phyloP scores from a whole-genome alignment of 352 stramenopile genomes.

The Blastocystis hominis region DNA sequence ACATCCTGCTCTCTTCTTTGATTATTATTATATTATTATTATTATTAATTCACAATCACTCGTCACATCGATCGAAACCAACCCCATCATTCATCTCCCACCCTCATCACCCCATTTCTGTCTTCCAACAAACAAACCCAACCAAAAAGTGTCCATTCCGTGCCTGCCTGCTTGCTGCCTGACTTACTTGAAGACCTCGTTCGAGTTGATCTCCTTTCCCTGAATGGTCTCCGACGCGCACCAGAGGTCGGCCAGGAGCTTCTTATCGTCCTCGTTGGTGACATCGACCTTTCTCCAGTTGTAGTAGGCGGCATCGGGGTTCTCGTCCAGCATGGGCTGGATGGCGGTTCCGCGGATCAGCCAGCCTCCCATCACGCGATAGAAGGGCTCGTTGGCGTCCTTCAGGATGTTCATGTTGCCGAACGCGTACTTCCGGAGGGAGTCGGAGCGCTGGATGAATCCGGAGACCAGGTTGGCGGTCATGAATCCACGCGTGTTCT shows the following conservation, averaged over 20 bases:
- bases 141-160: no score
- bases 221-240: slow-evolving; percentile 68
- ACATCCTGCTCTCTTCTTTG: no score
- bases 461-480: slow-evolving; percentile 78
- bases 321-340: slow-evolving; percentile 76
- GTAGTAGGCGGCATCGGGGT: slow-evolving; percentile 83
- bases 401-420: slow-evolving; percentile 67
- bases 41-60: no score
- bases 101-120: not conserved
- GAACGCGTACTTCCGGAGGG: slow-evolving; percentile 81
- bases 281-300: slow-evolving; percentile 75
- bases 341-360: slow-evolving; percentile 76
- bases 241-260: slow-evolving; percentile 75
- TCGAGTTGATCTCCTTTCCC: slow-evolving; percentile 51
- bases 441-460: slow-evolving; percentile 80
- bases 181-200: slow-evolving; percentile 53
- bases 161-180: no score
- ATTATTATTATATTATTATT: no score
- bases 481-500: slow-evolving; percentile 84
- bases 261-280: slow-evolving; percentile 69
- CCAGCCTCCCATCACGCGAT: slow-evolving; percentile 79
- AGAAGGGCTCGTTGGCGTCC: slow-evolving; percentile 65
- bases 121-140: not conserved
- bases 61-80: not conserved
- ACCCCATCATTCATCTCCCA: not conserved